Percentiles rank a stretch among this genome's conserved stretches.
Evolutionary conservation across 2,329 filamentous ascomycete genomes (phyloP).

Genomic region (Fusarium anthophilum): DNA sequence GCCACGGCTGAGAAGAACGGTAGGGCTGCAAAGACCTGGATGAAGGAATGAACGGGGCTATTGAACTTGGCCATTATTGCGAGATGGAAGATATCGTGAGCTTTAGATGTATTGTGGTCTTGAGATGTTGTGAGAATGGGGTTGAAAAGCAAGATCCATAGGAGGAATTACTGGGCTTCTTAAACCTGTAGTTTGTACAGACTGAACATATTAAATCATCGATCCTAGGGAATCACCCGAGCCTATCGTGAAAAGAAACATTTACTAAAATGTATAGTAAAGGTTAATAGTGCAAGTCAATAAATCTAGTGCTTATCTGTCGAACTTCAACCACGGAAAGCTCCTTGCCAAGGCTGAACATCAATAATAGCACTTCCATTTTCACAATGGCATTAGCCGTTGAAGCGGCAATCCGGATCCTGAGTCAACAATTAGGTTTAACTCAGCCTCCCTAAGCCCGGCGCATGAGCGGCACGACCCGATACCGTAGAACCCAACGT

Average conservation of each 20-base stretch:
- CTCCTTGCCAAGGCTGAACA: neutral
- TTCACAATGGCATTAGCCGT: neutral
- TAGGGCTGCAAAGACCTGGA: neutral
- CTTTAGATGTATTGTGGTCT: neutral
- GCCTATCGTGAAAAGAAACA: neutral
- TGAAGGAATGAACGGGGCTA: neutral
- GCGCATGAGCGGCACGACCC: neutral
- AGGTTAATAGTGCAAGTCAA: neutral
- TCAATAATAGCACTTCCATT: neutral
- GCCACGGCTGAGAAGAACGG: neutral
- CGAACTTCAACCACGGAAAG: neutral
- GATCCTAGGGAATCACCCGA: neutral
- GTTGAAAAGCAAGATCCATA: fast-evolving
- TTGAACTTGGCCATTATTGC: neutral
- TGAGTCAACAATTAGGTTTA: neutral
- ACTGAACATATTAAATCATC: no score
- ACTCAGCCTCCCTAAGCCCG: neutral
- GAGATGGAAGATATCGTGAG: neutral
- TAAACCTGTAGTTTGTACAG: neutral
- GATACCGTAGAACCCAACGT: neutral
- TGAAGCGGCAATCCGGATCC: neutral
- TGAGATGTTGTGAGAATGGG: neutral
- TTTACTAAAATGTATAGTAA: neutral
- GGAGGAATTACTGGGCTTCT: neutral
- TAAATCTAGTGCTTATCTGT: neutral